Percentiles rank a stretch among this genome's conserved stretches.
Evolutionary conservation across 2,329 filamentous ascomycete genomes (phyloP).

Genomic region (Grosmannia clavigera): DNA sequence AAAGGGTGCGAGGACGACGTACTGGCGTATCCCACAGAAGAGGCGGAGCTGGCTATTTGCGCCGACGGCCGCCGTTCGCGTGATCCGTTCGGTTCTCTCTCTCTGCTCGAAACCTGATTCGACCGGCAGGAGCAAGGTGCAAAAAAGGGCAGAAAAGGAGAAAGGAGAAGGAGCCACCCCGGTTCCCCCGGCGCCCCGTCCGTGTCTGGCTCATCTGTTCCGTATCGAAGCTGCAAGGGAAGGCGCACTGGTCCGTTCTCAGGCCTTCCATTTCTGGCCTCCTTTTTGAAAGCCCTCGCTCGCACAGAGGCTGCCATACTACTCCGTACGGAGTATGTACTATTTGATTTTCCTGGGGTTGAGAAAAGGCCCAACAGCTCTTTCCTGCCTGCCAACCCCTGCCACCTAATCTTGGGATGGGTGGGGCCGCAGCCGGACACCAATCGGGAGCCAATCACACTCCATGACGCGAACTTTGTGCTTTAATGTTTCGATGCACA

Average conservation of each 20-base stretch:
- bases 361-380: not conserved
- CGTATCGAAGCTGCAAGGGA: not conserved
- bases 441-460: conserved; percentile 1
- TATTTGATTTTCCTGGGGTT: not conserved
- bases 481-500: not conserved
- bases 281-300: not conserved
- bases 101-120: not conserved
- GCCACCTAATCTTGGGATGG: conserved; percentile 2
- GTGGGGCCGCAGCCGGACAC: not conserved
- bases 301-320: not conserved
- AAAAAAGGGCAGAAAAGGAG: not conserved
- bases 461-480: conserved; percentile 5
- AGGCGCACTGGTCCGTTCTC: not conserved
- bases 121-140: not conserved
- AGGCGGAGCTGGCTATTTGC: too few species aligned
- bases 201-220: too few species aligned
- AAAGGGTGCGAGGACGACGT: not conserved
- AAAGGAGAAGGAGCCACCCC: not conserved
- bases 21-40: too few species aligned
- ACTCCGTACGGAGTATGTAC: too few species aligned
- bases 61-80: not conserved
- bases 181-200: not conserved
- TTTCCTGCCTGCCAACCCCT: not conserved
- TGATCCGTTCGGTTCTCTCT: not conserved
- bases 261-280: not conserved